A percentile compares a stretch with the other conserved stretches of the same genome.
Evolutionary conservation across 495 filamentous ascomycete species (phyloP).

Genomic region (Chaetomium tenue): DNA sequence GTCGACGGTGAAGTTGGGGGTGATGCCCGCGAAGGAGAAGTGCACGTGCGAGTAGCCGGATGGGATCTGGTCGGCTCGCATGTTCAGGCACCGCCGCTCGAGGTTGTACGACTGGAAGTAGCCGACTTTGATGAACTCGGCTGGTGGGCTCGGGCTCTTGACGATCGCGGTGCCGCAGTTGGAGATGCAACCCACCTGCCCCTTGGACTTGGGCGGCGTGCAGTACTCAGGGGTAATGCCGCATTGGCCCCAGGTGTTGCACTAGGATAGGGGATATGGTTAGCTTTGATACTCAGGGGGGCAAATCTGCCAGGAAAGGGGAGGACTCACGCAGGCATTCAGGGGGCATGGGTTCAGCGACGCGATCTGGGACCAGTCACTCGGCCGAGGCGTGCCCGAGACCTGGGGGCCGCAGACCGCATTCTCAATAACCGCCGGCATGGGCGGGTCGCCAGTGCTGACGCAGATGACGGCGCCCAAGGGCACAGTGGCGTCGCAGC

Average conservation of each 20-base stretch:
- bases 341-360: slow-evolving; percentile 41
- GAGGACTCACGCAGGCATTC: slow-evolving; percentile 30
- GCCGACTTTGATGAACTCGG: slow-evolving; percentile 18
- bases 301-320: neutral
- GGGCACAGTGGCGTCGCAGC: slow-evolving; percentile 42
- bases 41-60: slow-evolving; percentile 36
- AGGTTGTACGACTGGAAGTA: slow-evolving; percentile 37
- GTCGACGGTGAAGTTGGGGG: slow-evolving; percentile 17
- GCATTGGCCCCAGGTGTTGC: slow-evolving; percentile 48
- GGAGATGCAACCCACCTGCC: slow-evolving; percentile 49
- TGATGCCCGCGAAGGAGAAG: slow-evolving; percentile 33
- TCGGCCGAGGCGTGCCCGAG: slow-evolving; percentile 34
- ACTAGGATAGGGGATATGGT: slow-evolving; percentile 3
- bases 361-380: slow-evolving; percentile 18
- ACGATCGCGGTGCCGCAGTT: slow-evolving; percentile 48
- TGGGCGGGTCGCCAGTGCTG: slow-evolving; percentile 46
- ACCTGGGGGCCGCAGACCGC: slow-evolving; percentile 49
- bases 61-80: slow-evolving; percentile 26
- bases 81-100: slow-evolving; percentile 30
- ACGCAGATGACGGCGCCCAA: slow-evolving; percentile 44
- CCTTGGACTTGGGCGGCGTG: slow-evolving; percentile 32
- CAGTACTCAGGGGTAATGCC: slow-evolving; percentile 52
- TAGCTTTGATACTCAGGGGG: neutral
- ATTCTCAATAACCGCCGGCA: slow-evolving; percentile 42
- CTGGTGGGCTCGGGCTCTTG: slow-evolving; percentile 15